These are phyloP conservation scores for Puccinia polysora DNA, from an alignment of 1,284 basidiomycete species.

Conservation along the genomic window DNA sequence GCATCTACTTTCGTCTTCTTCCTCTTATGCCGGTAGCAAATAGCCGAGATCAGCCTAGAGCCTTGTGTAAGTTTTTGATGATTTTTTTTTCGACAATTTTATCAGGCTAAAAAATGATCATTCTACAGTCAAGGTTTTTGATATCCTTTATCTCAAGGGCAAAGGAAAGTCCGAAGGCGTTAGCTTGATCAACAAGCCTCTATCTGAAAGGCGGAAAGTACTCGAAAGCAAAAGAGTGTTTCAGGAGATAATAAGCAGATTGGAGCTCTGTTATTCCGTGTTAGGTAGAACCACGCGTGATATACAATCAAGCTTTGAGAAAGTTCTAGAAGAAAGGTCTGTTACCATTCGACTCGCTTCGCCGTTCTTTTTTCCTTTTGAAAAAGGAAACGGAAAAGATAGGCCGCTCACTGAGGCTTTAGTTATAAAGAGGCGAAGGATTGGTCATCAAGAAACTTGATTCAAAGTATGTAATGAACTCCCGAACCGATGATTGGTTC, in stretches of 20 bases:
- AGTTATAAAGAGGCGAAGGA: constrained; percentile 68
- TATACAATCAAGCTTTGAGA: constrained; percentile 70
- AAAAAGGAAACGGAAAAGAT: neutral
- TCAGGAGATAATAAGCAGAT: constrained; percentile 64
- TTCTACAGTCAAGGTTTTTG: constrained; percentile 82
- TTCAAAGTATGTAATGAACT: constrained; percentile 74
- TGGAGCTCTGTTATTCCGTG: constrained; percentile 70
- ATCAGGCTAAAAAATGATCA: constrained; percentile 56
- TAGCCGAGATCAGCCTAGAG: constrained; percentile 13
- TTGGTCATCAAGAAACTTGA: constrained; percentile 79
- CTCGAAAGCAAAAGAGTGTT: constrained; percentile 55
- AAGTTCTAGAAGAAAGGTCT: constrained; percentile 65
- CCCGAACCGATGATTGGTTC: constrained; percentile 81
- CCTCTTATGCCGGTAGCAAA: constrained; percentile 23
- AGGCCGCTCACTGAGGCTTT: neutral
- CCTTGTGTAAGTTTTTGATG: constrained; percentile 11
- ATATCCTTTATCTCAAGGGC: constrained; percentile 75
- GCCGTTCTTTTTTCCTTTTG: neutral
- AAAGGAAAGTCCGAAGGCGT: constrained; percentile 65
- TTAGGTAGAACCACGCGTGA: constrained; percentile 72
- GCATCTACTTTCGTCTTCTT: neutral
- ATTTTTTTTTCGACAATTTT: constrained; percentile 23
- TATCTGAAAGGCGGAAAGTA: constrained; percentile 32
- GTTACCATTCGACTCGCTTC: constrained; percentile 44
- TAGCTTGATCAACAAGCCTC: constrained; percentile 54